Evolutionary conservation across 352 stramenopile genomes (phyloP), one percentile per base, ranked within the genome.

Genomic region (Globisporangium orthogonon): DNA sequence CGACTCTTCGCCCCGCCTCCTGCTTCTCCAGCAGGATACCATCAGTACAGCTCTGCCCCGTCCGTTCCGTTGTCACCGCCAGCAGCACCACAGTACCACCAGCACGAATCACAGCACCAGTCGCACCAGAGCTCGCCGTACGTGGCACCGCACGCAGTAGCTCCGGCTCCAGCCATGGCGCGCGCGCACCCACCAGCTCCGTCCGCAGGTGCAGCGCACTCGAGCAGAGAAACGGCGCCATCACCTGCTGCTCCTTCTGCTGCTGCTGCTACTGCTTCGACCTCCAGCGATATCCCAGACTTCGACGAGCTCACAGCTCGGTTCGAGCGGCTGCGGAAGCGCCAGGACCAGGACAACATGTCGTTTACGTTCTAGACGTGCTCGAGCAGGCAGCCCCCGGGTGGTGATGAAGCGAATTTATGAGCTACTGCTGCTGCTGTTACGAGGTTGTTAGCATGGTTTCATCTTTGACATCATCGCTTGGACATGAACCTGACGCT

Each of bases 301-400:
- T 98, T 97, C 71, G 87, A 97, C 54, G 89, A 97, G 63, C 83
- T 98, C 54, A 96, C 91, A 2, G 89, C 89, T 10, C 86, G 91
- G 29, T 98, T 98, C 66, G 86, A 96, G 45, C 81, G 79, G 6
- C 73, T 98, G 57, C 79, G 84, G 43, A 81, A 89, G 65, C 79
- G 75, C 17, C 82, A 89, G 67, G 76, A 87, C 50, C 65, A 80
- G 51, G 76, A 79, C 60, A 65, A 73, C 47, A 71, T 57, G 13
- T 87, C 76, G 9, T 89, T 91, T 57, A 86, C 78, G 18, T 91
- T 91, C 49, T 91, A 77, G 54, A 48, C 29, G 7, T 17, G 41
- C 4, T 15, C 15, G 23, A n/a, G 31, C 18, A 44, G 30, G 13
- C 15, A 18, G 48, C 33, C 6, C 33, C 33, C 33, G 33, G 5